phyloP scores from a whole-genome alignment of 1,284 basidiomycete species.

The Pseudozyma tsukubaensis region DNA sequence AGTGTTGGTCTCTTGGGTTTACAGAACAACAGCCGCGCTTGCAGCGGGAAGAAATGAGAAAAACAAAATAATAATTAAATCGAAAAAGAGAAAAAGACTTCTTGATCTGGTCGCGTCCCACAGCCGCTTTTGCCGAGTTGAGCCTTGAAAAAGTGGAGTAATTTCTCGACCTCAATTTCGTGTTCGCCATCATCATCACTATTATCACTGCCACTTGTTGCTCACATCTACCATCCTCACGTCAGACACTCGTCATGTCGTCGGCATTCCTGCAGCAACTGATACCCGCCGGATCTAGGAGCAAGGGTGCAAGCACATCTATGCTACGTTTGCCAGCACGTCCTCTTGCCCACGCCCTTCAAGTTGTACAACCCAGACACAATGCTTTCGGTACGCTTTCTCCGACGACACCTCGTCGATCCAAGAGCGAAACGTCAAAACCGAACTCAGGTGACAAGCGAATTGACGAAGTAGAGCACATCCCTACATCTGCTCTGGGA shows the following conservation, averaged over 20 bases:
- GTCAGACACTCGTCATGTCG: constrained; percentile 10
- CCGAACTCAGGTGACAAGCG: background rate
- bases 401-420: constrained; percentile 13
- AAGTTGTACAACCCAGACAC: background rate
- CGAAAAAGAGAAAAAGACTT: background rate
- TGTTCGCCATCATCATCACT: constrained; percentile 6
- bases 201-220: too few species aligned
- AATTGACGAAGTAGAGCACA: constrained; percentile 41
- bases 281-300: constrained; percentile 14
- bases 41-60: background rate
- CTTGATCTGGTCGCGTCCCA: too few species aligned
- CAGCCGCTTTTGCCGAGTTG: too few species aligned
- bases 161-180: constrained; percentile 4
- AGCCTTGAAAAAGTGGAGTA: constrained; percentile 24
- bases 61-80: background rate
- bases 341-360: background rate
- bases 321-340: constrained; percentile 14
- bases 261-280: constrained; percentile 7
- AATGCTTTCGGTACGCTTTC: constrained; percentile 3
- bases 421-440: background rate
- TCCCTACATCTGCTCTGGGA: constrained; percentile 21
- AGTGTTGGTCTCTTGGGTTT: constrained; percentile 9
- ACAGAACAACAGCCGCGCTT: background rate
- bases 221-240: too few species aligned
- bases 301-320: constrained; percentile 24